These are phyloP conservation scores for Rubroboletus satanas DNA, from an alignment of 768 basidiomycete species.

Conservation along the genomic window DNA sequence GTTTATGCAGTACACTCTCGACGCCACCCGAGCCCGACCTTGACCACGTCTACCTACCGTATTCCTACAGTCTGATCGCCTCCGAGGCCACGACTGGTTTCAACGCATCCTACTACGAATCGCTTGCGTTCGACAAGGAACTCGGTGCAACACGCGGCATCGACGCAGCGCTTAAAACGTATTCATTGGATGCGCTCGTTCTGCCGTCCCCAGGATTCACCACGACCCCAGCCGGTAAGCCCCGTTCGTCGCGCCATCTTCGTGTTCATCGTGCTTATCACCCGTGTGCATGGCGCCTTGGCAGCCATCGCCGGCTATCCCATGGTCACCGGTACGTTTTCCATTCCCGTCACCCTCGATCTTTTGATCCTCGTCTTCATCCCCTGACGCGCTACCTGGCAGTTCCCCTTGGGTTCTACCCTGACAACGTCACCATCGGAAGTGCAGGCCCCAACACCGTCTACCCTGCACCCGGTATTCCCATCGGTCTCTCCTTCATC, in stretches of 20 bases:
- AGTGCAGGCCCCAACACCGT: constrained; percentile 35
- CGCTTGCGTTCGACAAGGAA: constrained; percentile 44
- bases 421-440: constrained; percentile 29
- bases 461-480: constrained; percentile 38
- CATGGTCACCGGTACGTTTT: constrained; percentile 28
- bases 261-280: background rate
- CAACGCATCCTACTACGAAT: constrained; percentile 38
- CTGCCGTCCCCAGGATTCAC: constrained; percentile 35
- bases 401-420: constrained; percentile 40
- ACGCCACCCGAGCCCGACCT: background rate
- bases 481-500: constrained; percentile 40
- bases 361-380: background rate
- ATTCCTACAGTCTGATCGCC: constrained; percentile 16
- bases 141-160: constrained; percentile 50
- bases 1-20: background rate
- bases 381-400: background rate
- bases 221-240: constrained; percentile 19
- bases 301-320: constrained; percentile 36
- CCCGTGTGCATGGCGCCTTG: no score
- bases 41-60: background rate
- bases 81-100: constrained; percentile 26
- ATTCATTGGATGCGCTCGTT: constrained; percentile 48
- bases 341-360: background rate
- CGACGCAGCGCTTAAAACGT: constrained; percentile 45
- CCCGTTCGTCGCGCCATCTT: background rate